Percentiles rank a stretch among this genome's conserved stretches.
Conservation (phyloP, 2,329 filamentous ascomycete species). For the Zymoseptoria brevis region DNA sequence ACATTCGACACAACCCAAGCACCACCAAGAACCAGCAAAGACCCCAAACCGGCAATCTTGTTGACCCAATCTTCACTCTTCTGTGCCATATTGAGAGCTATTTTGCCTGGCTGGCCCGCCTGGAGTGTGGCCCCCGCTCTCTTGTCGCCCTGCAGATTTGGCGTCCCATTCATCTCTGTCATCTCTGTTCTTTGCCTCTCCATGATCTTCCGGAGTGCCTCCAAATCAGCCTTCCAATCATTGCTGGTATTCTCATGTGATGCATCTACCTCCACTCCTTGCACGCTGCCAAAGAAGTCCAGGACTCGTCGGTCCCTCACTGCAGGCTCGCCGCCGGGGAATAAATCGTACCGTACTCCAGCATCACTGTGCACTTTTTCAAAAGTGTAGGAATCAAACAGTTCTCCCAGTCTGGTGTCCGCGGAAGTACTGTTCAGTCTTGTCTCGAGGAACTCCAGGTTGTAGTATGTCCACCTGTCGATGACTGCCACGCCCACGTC, state of each 20-base stretch:
- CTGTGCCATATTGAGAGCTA: constrained; percentile 26
- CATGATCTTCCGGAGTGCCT: constrained; percentile 58
- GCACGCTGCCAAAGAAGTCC: constrained; percentile 97
- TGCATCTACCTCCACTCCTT: constrained; percentile 77
- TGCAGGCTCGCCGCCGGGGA: constrained; percentile 69
- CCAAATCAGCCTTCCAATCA: constrained; percentile 59
- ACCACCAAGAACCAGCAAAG: constrained; percentile 33
- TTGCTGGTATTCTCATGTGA: constrained; percentile 31
- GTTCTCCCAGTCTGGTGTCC: constrained; percentile 82
- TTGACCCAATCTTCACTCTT: constrained; percentile 34
- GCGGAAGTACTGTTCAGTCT: constrained; percentile 78
- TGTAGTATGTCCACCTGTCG: constrained; percentile 97
- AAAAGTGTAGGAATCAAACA: constrained; percentile 94
- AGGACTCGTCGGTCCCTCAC: constrained; percentile 77
- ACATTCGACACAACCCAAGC: constrained; percentile 32
- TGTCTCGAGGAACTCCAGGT: constrained; percentile 89
- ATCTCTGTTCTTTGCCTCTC: constrained; percentile 38
- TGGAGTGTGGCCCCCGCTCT: constrained; percentile 3
- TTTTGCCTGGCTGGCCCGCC: neutral
- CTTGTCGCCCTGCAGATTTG: neutral
- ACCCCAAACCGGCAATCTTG: constrained; percentile 33
- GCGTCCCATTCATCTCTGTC: constrained; percentile 4
- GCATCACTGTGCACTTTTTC: constrained; percentile 90
- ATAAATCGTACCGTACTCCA: constrained; percentile 91
- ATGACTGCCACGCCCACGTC: constrained; percentile 98